phyloP scores from a whole-genome alignment of 352 stramenopile genomes.

The Phytopythium chamaehyphon region DNA sequence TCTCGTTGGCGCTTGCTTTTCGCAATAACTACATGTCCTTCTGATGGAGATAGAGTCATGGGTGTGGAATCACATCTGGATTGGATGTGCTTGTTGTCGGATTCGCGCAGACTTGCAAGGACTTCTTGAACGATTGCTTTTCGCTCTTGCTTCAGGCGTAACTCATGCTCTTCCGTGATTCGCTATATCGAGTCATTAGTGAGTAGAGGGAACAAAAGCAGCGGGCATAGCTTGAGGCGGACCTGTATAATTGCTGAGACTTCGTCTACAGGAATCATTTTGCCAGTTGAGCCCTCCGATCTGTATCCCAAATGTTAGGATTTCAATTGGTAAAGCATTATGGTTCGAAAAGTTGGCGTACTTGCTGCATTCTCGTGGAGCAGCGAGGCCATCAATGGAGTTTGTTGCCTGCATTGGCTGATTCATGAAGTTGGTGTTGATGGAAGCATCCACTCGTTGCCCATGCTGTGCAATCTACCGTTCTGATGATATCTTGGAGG shows the following conservation, averaged over 20 bases:
- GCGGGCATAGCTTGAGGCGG: too few species aligned
- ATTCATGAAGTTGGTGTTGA: too few species aligned
- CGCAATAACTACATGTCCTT: background rate
- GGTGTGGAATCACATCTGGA: background rate
- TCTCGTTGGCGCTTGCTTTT: background rate
- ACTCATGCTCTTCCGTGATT: constrained; percentile 29
- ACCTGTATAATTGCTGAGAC: background rate
- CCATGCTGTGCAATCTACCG: too few species aligned
- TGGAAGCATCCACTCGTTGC: too few species aligned
- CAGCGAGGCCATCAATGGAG: too few species aligned
- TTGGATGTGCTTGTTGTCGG: constrained; percentile 4
- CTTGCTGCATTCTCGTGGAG: too few species aligned
- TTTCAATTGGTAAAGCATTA: too few species aligned
- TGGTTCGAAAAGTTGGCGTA: too few species aligned
- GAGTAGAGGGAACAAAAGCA: constrained; percentile 8
- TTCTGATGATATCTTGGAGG: too few species aligned
- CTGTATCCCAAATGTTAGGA: background rate
- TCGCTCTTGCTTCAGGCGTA: constrained; percentile 48
- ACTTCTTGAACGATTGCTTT: constrained; percentile 61
- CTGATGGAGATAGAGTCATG: background rate
- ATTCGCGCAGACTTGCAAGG: constrained; percentile 38
- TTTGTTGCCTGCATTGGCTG: too few species aligned
- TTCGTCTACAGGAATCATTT: constrained; percentile 4
- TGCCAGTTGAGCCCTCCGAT: too few species aligned
- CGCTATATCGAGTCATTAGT: background rate